These are phyloP conservation scores for Syzygium aqueum DNA, from an alignment of 345 rosid genomes.

Conservation along the genomic window DNA sequence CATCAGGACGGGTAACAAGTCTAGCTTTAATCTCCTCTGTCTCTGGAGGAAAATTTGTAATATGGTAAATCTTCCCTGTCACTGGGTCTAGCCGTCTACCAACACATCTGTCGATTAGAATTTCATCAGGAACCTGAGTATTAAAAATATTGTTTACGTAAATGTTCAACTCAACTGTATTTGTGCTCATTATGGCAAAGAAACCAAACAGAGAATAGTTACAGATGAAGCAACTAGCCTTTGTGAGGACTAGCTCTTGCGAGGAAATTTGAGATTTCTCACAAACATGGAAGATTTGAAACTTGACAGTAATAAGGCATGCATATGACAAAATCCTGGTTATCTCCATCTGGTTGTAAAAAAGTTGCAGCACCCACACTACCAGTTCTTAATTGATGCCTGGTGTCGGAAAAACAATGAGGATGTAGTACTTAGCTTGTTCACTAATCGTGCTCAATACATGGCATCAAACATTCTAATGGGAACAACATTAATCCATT, in stretches of 20 bases:
- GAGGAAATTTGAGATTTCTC: too few species aligned
- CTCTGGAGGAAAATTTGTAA: slow-evolving; percentile 65
- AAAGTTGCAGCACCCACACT: not conserved
- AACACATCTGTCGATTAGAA: slow-evolving; percentile 82
- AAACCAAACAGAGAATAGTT: not conserved
- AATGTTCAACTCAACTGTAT: not conserved
- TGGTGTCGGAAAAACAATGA: not conserved
- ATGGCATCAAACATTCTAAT: not conserved
- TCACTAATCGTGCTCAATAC: not conserved
- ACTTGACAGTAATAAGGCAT: not conserved
- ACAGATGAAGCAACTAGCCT: not conserved
- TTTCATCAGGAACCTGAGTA: slow-evolving; percentile 91
- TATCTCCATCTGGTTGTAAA: not conserved
- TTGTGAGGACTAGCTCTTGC: too few species aligned
- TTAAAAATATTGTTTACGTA: slow-evolving; percentile 20
- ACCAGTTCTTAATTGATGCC: not conserved
- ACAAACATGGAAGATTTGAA: not conserved
- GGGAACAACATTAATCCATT: not conserved
- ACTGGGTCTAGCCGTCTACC: slow-evolving; percentile 79
- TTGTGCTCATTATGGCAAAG: not conserved
- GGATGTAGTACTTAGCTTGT: not conserved
- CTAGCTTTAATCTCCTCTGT: slow-evolving; percentile 67
- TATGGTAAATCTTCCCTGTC: slow-evolving; percentile 72
- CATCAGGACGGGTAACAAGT: slow-evolving; percentile 81
- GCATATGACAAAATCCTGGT: not conserved